Percentiles rank a stretch among this genome's conserved stretches.
These are phyloP conservation scores for Anethum foeniculum DNA, from an alignment of 140 eudicot species.

Conservation along the genomic window DNA sequence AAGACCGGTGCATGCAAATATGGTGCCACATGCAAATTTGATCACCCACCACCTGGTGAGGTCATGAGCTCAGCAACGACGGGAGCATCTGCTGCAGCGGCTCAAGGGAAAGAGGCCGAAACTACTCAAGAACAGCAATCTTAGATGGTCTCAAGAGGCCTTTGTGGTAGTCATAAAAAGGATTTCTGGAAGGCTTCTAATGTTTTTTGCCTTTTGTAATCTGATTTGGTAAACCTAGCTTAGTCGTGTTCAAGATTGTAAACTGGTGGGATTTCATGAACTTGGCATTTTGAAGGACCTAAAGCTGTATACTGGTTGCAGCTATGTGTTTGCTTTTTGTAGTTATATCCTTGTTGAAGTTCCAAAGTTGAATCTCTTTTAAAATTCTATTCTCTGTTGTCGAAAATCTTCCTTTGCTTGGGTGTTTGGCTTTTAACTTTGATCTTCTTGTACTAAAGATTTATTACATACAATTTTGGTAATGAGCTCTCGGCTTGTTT, in stretches of 20 bases:
- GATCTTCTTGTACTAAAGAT: too few species aligned
- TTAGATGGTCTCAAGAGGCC: not conserved
- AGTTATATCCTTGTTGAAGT: not conserved
- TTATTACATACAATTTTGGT: too few species aligned
- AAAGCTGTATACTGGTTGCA: not conserved
- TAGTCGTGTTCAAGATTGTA: not conserved
- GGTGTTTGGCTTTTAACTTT: too few species aligned
- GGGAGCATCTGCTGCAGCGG: constrained; percentile 24
- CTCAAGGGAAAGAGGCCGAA: constrained; percentile 27
- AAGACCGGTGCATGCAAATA: constrained; percentile 92
- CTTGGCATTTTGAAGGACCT: not conserved
- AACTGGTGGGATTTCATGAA: not conserved
- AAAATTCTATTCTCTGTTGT: not conserved
- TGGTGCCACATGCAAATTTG: constrained; percentile 88
- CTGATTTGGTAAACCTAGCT: not conserved
- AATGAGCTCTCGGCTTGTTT: too few species aligned
- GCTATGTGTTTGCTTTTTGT: not conserved
- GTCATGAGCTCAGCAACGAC: constrained; percentile 58
- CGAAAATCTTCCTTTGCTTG: not conserved
- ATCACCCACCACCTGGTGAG: constrained; percentile 98
- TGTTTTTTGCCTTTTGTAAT: not conserved
- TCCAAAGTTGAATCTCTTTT: not conserved
- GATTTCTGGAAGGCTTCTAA: not conserved
- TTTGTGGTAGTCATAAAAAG: not conserved
- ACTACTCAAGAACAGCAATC: not conserved